phyloP scores from a whole-genome alignment of 2,329 filamentous ascomycete species.

The Colletotrichum chlorophyti region DNA sequence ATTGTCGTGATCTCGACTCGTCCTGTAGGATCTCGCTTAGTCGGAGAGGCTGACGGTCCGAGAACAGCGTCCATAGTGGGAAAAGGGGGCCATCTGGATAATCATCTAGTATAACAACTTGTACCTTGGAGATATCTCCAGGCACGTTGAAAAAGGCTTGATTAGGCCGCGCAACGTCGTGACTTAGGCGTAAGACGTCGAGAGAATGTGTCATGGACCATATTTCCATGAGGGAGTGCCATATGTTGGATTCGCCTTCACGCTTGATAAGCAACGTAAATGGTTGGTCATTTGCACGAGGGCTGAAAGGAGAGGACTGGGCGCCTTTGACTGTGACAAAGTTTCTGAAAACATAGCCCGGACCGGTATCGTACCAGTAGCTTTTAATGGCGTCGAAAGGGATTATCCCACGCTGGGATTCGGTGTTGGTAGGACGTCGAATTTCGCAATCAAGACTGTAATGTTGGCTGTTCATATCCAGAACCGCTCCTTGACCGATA shows the following conservation, averaged over 20 bases:
- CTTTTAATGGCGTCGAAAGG: conserved; percentile 27
- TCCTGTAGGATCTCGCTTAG: conserved; percentile 32
- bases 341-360: conserved; percentile 32
- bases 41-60: conserved; percentile 38
- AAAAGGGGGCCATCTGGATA: conserved; percentile 41
- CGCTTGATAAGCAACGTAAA: conserved; percentile 40
- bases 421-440: conserved; percentile 14
- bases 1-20: neutral
- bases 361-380: conserved; percentile 42
- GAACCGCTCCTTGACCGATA: too few relatives aligned
- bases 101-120: conserved; percentile 44
- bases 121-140: conserved; percentile 33
- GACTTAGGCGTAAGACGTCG: conserved; percentile 39
- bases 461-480: too few relatives aligned
- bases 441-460: conserved; percentile 31
- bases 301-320: neutral
- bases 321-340: conserved; percentile 26
- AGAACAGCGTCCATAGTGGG: conserved; percentile 45
- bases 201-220: conserved; percentile 40
- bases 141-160: conserved; percentile 32
- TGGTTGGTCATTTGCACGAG: conserved; percentile 10
- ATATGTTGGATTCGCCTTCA: conserved; percentile 40
- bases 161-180: conserved; percentile 9
- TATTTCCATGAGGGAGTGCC: conserved; percentile 44
- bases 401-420: conserved; percentile 16